A percentile compares a stretch with the other conserved stretches of the same genome.
These are phyloP conservation scores for Sergeia podlipaevii DNA, from an alignment of 208 protist genomes.

Conservation along the genomic window DNA sequence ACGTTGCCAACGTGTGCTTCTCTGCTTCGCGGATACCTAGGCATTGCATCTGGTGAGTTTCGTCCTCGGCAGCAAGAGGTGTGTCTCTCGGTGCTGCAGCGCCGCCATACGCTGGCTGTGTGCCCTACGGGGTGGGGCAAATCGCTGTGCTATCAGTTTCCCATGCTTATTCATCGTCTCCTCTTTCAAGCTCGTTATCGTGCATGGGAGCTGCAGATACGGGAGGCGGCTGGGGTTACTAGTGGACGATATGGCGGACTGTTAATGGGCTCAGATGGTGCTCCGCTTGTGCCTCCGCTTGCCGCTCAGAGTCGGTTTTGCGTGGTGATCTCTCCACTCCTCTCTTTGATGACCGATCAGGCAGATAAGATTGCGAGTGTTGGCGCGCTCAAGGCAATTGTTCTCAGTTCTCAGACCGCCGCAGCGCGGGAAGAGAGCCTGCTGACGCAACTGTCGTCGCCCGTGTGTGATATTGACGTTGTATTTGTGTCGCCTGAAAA, in stretches of 20 bases:
- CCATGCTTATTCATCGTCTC: conserved; percentile 83
- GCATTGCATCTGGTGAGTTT: conserved; percentile 56
- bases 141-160: conserved; percentile 95
- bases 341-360: conserved; percentile 97
- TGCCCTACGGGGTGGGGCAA: conserved; percentile 96
- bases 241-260: too few species aligned
- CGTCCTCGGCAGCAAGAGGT: conserved; percentile 77
- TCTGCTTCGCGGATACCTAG: conserved; percentile 52
- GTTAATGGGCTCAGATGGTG: not conserved
- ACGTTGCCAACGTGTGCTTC: conserved; percentile 48
- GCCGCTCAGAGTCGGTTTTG: conserved; percentile 46
- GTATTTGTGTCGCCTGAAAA: conserved; percentile 85
- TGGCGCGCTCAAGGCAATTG: conserved; percentile 36
- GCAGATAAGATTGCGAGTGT: conserved; percentile 35
- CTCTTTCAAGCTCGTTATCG: conserved; percentile 46
- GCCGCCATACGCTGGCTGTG: conserved; percentile 82
- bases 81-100: conserved; percentile 54
- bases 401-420: conserved; percentile 48
- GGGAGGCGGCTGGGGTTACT: not conserved
- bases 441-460: conserved; percentile 31
- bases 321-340: conserved; percentile 93
- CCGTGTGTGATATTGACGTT: conserved; percentile 59
- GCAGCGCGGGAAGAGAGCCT: conserved; percentile 37
- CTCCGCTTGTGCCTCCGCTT: not conserved
- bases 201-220: conserved; percentile 18